phyloP scores from a whole-genome alignment of 768 basidiomycete species.

The Pisolithus marmoratus region DNA sequence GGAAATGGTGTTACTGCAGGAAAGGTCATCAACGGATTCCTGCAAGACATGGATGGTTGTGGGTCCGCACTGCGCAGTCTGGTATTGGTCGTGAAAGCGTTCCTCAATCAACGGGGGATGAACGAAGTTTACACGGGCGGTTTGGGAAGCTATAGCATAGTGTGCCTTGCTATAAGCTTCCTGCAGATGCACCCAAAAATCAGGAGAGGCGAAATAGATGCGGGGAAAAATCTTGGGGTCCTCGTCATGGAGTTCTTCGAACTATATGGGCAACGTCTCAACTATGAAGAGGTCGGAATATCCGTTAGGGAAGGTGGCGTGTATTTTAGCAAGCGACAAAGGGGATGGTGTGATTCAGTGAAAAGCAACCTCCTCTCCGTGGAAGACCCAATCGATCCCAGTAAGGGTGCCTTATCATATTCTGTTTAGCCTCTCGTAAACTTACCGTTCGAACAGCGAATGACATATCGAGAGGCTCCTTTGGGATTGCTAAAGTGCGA shows the following conservation, averaged over 20 bases:
- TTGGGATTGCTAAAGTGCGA: conserved; percentile 74
- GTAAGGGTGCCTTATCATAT: conserved; percentile 44
- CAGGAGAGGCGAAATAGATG: conserved; percentile 79
- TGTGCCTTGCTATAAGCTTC: conserved; percentile 90
- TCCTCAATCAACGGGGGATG: conserved; percentile 84
- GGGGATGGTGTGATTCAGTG: conserved; percentile 74
- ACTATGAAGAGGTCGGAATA: conserved; percentile 86
- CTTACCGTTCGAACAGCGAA: conserved; percentile 51
- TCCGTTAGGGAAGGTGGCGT: conserved; percentile 82
- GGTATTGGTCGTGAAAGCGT: conserved; percentile 85
- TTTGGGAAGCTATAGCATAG: conserved; percentile 89
- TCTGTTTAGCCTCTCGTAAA: background rate
- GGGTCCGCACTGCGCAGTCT: conserved; percentile 74
- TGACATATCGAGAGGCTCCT: conserved; percentile 89
- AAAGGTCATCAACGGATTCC: conserved; percentile 73
- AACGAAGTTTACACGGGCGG: conserved; percentile 99
- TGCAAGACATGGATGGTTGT: conserved; percentile 50
- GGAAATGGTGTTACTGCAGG: conserved; percentile 77
- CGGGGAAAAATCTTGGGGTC: conserved; percentile 84
- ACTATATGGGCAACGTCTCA: conserved; percentile 88
- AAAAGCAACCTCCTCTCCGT: conserved; percentile 65
- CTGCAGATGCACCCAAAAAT: conserved; percentile 98
- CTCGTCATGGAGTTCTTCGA: conserved; percentile 97
- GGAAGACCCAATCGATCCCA: conserved; percentile 87
- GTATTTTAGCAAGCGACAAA: conserved; percentile 76